Evolutionary conservation across 1,284 basidiomycete genomes (phyloP).

Genomic region (Apiotrichum laibachii): DNA sequence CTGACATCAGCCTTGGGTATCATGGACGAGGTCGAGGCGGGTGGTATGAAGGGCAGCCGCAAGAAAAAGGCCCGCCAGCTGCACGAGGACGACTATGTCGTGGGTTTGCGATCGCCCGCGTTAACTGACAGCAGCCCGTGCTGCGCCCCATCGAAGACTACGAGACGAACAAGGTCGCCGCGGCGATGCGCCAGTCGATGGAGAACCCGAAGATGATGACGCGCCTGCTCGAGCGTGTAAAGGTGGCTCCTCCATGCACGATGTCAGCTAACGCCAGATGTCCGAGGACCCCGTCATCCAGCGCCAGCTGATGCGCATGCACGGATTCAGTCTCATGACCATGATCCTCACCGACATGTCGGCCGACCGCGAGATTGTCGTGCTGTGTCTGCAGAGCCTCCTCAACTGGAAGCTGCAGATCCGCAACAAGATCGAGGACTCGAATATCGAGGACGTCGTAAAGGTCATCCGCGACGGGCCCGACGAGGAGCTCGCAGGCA

Average conservation of each 20-base stretch:
- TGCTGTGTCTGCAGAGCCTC: constrained; percentile 70
- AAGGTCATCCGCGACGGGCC: constrained; percentile 41
- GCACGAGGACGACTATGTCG: constrained; percentile 84
- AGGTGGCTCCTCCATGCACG: constrained; percentile 60
- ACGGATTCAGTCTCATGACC: constrained; percentile 89
- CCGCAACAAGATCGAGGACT: constrained; percentile 91
- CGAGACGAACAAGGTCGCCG: constrained; percentile 86
- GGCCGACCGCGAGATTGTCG: constrained; percentile 68
- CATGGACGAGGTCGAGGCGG: constrained; percentile 77
- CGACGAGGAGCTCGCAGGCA: constrained; percentile 28
- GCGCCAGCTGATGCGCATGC: constrained; percentile 83
- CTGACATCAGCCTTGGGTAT: constrained; percentile 81
- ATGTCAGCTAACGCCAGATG: constrained; percentile 60
- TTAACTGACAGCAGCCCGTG: constrained; percentile 45
- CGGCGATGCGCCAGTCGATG: constrained; percentile 82
- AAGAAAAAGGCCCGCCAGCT: constrained; percentile 89
- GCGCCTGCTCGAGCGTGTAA: constrained; percentile 82
- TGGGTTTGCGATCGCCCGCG: constrained; percentile 47
- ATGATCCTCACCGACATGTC: constrained; percentile 74
- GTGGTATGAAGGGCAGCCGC: constrained; percentile 77
- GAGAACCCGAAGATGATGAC: constrained; percentile 75
- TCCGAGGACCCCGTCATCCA: constrained; percentile 77
- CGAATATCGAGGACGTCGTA: constrained; percentile 71
- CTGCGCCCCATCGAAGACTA: constrained; percentile 68
- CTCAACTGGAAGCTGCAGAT: constrained; percentile 74